A percentile compares a stretch with the other conserved stretches of the same genome.
Evolutionary conservation across 2,329 filamentous ascomycete genomes (phyloP).

Genomic region (Cladosporium colombiae): DNA sequence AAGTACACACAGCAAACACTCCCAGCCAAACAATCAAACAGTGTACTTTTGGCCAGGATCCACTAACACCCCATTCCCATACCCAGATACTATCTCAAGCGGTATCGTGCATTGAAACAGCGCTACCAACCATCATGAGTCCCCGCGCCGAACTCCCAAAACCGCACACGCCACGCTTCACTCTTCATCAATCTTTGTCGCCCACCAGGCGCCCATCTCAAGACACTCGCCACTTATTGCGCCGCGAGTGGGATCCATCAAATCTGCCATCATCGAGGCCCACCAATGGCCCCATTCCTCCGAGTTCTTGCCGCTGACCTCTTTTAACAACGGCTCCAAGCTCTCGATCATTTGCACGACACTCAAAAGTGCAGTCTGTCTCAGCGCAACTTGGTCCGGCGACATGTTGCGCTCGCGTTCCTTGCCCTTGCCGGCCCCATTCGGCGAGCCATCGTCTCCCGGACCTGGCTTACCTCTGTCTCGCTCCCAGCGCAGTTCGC

Average conservation of each 20-base stretch:
- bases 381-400: conserved; percentile 66
- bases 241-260: conserved; percentile 72
- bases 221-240: conserved; percentile 83
- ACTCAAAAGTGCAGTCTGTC: conserved; percentile 77
- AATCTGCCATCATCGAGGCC: conserved; percentile 79
- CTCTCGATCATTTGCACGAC: conserved; percentile 82
- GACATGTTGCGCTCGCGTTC: conserved; percentile 28
- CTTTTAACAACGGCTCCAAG: conserved; percentile 77
- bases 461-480: conserved; percentile 46
- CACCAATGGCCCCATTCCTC: conserved; percentile 94
- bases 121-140: conserved; percentile 57
- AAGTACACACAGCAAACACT: conserved; percentile 48
- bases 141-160: not conserved
- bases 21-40: not conserved
- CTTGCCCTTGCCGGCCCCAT: conserved; percentile 25
- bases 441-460: not conserved
- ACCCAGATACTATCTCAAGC: conserved; percentile 82
- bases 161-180: conserved; percentile 13
- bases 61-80: not conserved
- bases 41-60: not conserved
- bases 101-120: conserved; percentile 81
- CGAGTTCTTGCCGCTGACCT: conserved; percentile 80
- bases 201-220: conserved; percentile 67
- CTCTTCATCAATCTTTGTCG: conserved; percentile 47
- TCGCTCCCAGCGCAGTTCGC: conserved; percentile 83